These are phyloP conservation scores for Chlamydomonas sphaeroides DNA, from an alignment of 139 green algal genomes.

Conservation along the genomic window DNA sequence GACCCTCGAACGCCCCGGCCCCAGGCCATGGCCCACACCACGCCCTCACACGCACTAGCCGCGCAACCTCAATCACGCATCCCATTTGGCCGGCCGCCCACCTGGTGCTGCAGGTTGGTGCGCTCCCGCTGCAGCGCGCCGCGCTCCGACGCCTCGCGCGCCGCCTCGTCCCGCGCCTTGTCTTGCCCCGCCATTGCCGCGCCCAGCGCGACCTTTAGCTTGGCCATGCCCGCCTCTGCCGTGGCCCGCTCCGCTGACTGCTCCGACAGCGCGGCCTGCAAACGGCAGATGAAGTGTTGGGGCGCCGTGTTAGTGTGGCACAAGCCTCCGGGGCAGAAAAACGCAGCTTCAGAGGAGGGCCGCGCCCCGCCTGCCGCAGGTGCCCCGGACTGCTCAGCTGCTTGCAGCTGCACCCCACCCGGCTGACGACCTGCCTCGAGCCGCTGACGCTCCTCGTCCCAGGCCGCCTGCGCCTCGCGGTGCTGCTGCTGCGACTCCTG, in stretches of 20 bases:
- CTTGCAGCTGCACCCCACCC: too few species aligned
- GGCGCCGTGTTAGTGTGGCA: too few species aligned
- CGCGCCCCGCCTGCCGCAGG: too few species aligned
- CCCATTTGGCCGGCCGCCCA: too few species aligned
- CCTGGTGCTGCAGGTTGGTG: slow-evolving; percentile 56
- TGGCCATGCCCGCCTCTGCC: not conserved
- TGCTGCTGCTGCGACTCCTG: slow-evolving; percentile 2
- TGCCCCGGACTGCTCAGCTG: too few species aligned
- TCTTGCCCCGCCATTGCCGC: slow-evolving; percentile 8
- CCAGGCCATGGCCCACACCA: too few species aligned
- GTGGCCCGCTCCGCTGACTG: not conserved
- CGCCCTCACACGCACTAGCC: too few species aligned
- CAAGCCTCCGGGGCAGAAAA: too few species aligned
- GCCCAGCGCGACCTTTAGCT: slow-evolving; percentile 29
- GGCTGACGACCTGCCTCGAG: slow-evolving; percentile 18
- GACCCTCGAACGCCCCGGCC: too few species aligned
- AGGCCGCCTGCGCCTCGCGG: not conserved
- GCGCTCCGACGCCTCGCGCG: slow-evolving; percentile 39
- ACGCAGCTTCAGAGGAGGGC: too few species aligned
- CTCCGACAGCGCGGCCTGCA: not conserved
- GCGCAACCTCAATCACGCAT: not conserved
- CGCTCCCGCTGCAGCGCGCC: slow-evolving; percentile 39
- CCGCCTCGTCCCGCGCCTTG: not conserved
- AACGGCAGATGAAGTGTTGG: too few species aligned
- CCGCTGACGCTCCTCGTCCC: not conserved